phyloP scores from a whole-genome alignment of 2,329 filamentous ascomycete species.

The Xylaria sp. region DNA sequence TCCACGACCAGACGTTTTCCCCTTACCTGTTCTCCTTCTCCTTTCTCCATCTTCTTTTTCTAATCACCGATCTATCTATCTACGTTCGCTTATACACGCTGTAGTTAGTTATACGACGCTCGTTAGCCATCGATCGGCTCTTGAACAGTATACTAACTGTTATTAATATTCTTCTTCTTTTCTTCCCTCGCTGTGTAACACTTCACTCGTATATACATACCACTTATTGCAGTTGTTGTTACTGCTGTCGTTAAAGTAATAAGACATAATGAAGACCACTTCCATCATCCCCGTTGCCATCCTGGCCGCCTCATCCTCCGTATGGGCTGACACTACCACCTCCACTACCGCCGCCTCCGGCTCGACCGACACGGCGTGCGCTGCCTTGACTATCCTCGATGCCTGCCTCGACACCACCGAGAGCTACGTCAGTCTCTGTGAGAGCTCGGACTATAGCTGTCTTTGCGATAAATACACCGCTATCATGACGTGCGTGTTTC shows the following conservation, averaged over 20 bases:
- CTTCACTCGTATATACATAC: neutral
- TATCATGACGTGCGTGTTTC: constrained; percentile 58
- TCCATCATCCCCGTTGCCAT: constrained; percentile 42
- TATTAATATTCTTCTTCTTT: neutral
- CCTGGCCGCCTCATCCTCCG: constrained; percentile 38
- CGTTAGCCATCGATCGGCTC: constrained; percentile 8
- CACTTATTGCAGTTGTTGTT: neutral
- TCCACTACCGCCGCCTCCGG: constrained; percentile 15
- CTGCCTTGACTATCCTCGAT: constrained; percentile 53
- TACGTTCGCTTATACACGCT: constrained; percentile 19
- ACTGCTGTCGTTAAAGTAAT: neutral
- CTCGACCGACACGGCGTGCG: constrained; percentile 42
- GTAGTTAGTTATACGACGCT: constrained; percentile 9
- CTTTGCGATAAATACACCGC: constrained; percentile 67
- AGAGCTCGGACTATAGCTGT: constrained; percentile 56
- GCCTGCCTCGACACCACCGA: constrained; percentile 52
- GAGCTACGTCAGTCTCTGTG: constrained; percentile 51
- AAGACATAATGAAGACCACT: constrained; percentile 42
- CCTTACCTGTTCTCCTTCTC: neutral
- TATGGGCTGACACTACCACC: constrained; percentile 34
- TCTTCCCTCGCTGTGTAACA: constrained; percentile 7
- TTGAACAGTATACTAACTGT: neutral
- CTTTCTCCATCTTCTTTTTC: neutral
- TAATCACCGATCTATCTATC: neutral
- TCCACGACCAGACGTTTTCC: neutral